A percentile compares a stretch with the other conserved stretches of the same genome.
These are phyloP conservation scores for Salvia hispanica DNA, from an alignment of 257 asterid species.

Conservation along the genomic window DNA sequence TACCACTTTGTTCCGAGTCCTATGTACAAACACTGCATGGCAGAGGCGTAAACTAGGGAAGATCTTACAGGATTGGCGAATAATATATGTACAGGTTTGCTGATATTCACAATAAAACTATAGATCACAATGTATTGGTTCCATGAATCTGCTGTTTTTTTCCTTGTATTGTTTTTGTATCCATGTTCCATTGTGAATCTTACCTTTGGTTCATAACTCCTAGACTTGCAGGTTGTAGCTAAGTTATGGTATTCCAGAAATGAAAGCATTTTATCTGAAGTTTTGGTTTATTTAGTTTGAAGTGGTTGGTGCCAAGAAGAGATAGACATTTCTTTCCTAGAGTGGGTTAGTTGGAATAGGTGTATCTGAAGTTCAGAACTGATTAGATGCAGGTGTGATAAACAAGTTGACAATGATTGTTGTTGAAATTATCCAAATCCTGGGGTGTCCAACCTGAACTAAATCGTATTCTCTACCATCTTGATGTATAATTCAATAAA, in stretches of 20 bases:
- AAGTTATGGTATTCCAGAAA: conserved; percentile 4
- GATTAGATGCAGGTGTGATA: conserved; percentile 21
- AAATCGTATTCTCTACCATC: neutral
- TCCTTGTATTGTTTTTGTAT: neutral
- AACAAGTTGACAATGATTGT: conserved; percentile 1
- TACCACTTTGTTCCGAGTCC: conserved; percentile 71
- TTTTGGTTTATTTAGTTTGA: conserved; percentile 2
- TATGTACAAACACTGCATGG: conserved; percentile 94
- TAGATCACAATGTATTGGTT: conserved; percentile 9
- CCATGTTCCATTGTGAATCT: conserved; percentile 7
- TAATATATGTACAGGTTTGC: conserved; percentile 82
- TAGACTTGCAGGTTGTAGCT: conserved; percentile 11
- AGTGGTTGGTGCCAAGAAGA: conserved; percentile 21
- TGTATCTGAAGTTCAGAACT: conserved; percentile 14
- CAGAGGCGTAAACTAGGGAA: conserved; percentile 99
- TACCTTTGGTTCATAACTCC: neutral
- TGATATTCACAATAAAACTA: conserved; percentile 13
- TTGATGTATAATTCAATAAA: neutral
- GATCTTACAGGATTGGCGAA: conserved; percentile 96
- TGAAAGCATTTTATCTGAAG: neutral
- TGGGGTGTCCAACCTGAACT: conserved; percentile 3
- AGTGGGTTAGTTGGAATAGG: conserved; percentile 16
- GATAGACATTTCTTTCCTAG: conserved; percentile 18
- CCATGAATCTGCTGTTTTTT: conserved; percentile 18
- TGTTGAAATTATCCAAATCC: neutral